These are phyloP conservation scores for Buxus sempervirens DNA, from an alignment of 164 flowering plant species.

Conservation along the genomic window DNA sequence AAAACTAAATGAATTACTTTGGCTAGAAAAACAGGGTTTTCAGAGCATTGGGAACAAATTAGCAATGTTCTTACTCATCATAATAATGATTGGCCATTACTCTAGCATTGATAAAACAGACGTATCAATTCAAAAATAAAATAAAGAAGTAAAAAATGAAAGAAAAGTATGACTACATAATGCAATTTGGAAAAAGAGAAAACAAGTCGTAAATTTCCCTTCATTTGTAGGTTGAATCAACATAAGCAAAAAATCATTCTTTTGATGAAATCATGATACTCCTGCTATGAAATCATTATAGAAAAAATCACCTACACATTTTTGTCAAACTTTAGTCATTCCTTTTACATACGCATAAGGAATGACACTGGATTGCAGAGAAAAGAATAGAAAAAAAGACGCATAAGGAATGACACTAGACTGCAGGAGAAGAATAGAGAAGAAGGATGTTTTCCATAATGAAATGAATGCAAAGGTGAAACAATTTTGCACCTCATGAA, in stretches of 20 bases:
- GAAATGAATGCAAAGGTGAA: not conserved
- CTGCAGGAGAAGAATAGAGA: too few species aligned
- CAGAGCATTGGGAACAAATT: too few species aligned
- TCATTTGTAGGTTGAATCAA: not conserved
- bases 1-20: not conserved
- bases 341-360: too few species aligned
- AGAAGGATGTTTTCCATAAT: not conserved
- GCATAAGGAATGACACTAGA: too few species aligned
- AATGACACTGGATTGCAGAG: too few species aligned
- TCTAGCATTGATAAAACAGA: not conserved
- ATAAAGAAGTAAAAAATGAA: not conserved
- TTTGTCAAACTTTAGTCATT: too few species aligned
- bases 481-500: slow-evolving; percentile 71
- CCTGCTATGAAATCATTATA: not conserved
- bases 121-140: not conserved
- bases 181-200: too few species aligned
- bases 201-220: not conserved
- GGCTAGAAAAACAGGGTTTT: not conserved
- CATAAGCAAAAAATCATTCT: not conserved
- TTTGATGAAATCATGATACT: not conserved
- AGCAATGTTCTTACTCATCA: not conserved
- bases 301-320: not conserved
- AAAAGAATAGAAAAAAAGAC: too few species aligned
- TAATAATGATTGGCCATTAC: not conserved
- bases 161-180: not conserved